Evolutionary conservation across 2,329 filamentous ascomycete species (phyloP), one percentile per base, ranked within the genome.

Genomic region (Epicoccum nigrum): DNA sequence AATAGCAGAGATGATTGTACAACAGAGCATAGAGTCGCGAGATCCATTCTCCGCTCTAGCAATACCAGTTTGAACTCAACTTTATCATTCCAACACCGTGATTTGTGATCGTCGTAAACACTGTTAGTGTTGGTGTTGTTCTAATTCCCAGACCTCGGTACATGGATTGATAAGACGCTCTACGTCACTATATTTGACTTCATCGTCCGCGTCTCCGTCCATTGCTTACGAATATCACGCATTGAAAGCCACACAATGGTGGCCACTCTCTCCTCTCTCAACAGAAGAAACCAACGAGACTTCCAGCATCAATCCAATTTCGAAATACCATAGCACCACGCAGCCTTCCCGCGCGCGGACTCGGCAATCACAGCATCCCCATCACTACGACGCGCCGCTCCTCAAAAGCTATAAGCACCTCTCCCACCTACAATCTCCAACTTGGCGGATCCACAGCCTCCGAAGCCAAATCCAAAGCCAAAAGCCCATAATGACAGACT

Each of bases 401-500:
- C 21, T 45, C 28, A 30, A 34, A 6, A 11, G 9, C 2, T 9
- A 11, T 21, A 48, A 48, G 13, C 31, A 15, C 30, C 33, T 6
- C 43, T 27, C 23, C 23, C 23, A 25, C 23, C 23, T 25, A 25
- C 23, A 25, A n/a, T n/a, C n/a, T n/a, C n/a, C n/a, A n/a, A n/a
- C n/a, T n/a, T n/a, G n/a, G n/a, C n/a, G n/a, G n/a, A n/a, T n/a
- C n/a, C 9, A 25, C 23, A 25, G n/a, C 25, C 20, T n/a, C 11
- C 23, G 12, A 15, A 32, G 2, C 3, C 27, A 58, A 59, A 11
- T 16, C 43, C 39, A 62, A 64, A 11, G 7, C 38, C 23, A 11
- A 35, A 63, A 65, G 16, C 34, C 44, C 30, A 72, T 51, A 45
- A 74, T 76, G 73, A 76, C 71, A 20, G 77, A 78, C 43, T 68